These are phyloP conservation scores for Penicillium alfredii DNA, from an alignment of 495 filamentous ascomycete species.

Conservation along the genomic window DNA sequence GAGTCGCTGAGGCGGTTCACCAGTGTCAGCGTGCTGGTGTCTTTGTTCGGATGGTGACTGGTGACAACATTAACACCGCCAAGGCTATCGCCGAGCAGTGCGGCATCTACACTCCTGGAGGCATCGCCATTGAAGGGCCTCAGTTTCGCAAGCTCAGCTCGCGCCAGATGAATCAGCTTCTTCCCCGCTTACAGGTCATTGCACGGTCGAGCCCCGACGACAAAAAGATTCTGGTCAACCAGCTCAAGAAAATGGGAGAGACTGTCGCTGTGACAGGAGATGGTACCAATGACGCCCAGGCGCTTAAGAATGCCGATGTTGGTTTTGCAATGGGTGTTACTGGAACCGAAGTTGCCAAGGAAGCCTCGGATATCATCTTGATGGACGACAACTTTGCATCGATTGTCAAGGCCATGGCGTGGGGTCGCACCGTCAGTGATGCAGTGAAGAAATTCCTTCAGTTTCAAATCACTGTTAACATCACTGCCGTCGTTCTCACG, in stretches of 20 bases:
- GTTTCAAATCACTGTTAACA: slow-evolving; percentile 91
- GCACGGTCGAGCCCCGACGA: slow-evolving; percentile 81
- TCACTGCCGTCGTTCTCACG: slow-evolving; percentile 78
- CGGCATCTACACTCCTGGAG: slow-evolving; percentile 70
- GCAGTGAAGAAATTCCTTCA: slow-evolving; percentile 87
- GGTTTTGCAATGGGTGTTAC: slow-evolving; percentile 90
- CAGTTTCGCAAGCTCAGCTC: slow-evolving; percentile 66
- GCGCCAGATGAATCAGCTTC: slow-evolving; percentile 59
- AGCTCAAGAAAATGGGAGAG: slow-evolving; percentile 77
- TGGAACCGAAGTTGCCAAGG: slow-evolving; percentile 88
- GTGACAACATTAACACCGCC: slow-evolving; percentile 81
- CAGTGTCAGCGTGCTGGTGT: slow-evolving; percentile 74
- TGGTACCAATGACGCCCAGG: slow-evolving; percentile 87
- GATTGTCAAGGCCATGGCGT: slow-evolving; percentile 81
- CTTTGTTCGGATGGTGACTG: slow-evolving; percentile 85
- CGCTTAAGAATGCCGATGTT: slow-evolving; percentile 80
- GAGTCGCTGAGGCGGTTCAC: slow-evolving; percentile 70
- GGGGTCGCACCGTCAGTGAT: slow-evolving; percentile 86
- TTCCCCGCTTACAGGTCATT: slow-evolving; percentile 76
- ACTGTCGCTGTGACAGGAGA: slow-evolving; percentile 93
- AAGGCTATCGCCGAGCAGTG: slow-evolving; percentile 79
- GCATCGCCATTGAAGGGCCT: slow-evolving; percentile 77
- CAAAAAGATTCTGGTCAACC: slow-evolving; percentile 72
- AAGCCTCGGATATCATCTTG: slow-evolving; percentile 87
- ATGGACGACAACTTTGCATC: slow-evolving; percentile 93